Conservation (phyloP, 2,329 filamentous ascomycete species). For the Xylaria sp. region DNA sequence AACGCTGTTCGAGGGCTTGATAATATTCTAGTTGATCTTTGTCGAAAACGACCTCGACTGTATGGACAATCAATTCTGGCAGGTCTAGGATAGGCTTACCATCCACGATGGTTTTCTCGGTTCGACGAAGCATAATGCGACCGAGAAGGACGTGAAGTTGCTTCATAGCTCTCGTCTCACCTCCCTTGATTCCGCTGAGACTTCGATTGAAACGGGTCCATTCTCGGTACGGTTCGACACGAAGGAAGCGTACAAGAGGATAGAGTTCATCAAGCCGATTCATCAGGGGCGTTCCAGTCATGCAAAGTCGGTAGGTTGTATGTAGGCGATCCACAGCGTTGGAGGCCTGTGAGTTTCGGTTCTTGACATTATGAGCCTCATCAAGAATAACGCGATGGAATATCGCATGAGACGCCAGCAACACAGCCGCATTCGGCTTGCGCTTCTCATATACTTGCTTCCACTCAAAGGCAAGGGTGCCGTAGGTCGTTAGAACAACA, state of each 20-base stretch:
- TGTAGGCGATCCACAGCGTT: constrained; percentile 68
- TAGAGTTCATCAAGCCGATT: constrained; percentile 83
- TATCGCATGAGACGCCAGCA: constrained; percentile 53
- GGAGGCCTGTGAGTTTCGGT: constrained; percentile 70
- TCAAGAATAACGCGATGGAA: constrained; percentile 84
- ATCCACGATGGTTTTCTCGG: constrained; percentile 82
- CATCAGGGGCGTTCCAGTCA: constrained; percentile 91
- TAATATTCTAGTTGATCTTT: constrained; percentile 75
- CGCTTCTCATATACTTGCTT: constrained; percentile 63
- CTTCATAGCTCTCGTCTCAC: constrained; percentile 67
- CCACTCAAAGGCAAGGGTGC: constrained; percentile 73
- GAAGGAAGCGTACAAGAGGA: constrained; percentile 80
- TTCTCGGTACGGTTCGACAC: constrained; percentile 78
- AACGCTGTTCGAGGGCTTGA: constrained; percentile 57
- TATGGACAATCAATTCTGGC: constrained; percentile 70
- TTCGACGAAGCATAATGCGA: constrained; percentile 83
- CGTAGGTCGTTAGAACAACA: constrained; percentile 82
- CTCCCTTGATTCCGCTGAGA: constrained; percentile 56
- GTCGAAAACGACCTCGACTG: constrained; percentile 71
- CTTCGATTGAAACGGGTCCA: constrained; percentile 70
- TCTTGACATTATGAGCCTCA: constrained; percentile 87
- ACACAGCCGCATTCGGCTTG: constrained; percentile 62
- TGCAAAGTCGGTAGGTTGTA: constrained; percentile 75
- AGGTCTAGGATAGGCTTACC: constrained; percentile 79
- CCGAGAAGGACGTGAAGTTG: constrained; percentile 81